Percentiles rank a stretch among this genome's conserved stretches.
Evolutionary conservation across 176 grass and related monocot genomes (phyloP).

Genomic region (Cenchrus fungigraminus): DNA sequence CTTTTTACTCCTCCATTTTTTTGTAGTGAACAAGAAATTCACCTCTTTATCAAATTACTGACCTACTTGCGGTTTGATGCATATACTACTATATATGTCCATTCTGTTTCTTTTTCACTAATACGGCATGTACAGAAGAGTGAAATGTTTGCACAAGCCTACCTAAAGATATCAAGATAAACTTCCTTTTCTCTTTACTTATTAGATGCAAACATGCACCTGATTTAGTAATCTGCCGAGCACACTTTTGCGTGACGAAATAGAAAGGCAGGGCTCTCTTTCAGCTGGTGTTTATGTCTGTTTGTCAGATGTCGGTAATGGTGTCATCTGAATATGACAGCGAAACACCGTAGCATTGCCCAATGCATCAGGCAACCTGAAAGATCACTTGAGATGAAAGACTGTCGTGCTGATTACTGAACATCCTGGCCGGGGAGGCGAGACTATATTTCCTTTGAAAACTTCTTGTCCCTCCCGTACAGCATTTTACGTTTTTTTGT

Average conservation of each 20-base stretch:
- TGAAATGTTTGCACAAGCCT: conserved; percentile 23
- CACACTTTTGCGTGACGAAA: conserved; percentile 25
- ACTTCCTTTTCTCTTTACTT: conserved; percentile 3
- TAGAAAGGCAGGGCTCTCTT: conserved; percentile 29
- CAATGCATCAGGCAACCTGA: background rate
- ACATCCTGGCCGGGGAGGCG: background rate
- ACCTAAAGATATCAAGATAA: conserved; percentile 2
- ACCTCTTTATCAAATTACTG: background rate
- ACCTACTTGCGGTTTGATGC: background rate
- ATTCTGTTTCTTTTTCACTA: conserved; percentile 28
- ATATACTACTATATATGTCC: background rate
- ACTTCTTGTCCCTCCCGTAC: background rate
- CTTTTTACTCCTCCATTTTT: background rate
- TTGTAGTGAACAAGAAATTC: background rate
- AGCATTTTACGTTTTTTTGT: background rate
- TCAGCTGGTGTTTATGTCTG: background rate
- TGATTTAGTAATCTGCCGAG: background rate
- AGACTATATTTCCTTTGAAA: background rate
- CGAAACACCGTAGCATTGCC: background rate
- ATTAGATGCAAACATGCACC: conserved; percentile 21
- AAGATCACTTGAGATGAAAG: background rate
- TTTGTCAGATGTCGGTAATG: background rate
- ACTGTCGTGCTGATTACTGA: background rate
- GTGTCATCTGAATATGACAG: conserved; percentile 35
- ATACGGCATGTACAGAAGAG: conserved; percentile 8